phyloP scores from a whole-genome alignment of 169 alveolate species.

The Eimeria sp. region DNA sequence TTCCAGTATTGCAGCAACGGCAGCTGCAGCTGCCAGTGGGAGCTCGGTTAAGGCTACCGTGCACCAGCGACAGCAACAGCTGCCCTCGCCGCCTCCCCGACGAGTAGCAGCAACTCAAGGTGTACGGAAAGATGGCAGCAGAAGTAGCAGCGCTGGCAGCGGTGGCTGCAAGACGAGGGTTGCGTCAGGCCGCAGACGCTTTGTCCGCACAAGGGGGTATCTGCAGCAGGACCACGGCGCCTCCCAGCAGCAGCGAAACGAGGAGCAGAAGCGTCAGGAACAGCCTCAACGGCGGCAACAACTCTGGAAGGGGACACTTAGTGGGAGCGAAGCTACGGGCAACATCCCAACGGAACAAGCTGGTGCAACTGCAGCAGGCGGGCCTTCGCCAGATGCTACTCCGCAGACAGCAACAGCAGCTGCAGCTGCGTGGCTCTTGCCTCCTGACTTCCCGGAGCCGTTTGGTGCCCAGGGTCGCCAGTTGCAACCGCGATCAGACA shows the following conservation, averaged over 20 bases:
- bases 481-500: slow-evolving; percentile 23
- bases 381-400: slow-evolving; percentile 21
- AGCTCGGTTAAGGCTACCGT: slow-evolving; percentile 1
- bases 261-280: slow-evolving; percentile 54
- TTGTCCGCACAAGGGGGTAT: slow-evolving; percentile 59
- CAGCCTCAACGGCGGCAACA: slow-evolving; percentile 66
- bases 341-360: background rate
- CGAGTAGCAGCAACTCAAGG: slow-evolving; percentile 39
- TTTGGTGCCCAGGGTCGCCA: slow-evolving; percentile 32
- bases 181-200: slow-evolving; percentile 43
- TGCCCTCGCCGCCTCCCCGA: slow-evolving; percentile 63
- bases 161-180: slow-evolving; percentile 19
- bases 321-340: slow-evolving; percentile 34
- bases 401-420: slow-evolving; percentile 40
- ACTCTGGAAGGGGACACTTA: slow-evolving; percentile 52
- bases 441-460: slow-evolving; percentile 72
- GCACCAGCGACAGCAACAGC: slow-evolving; percentile 53
- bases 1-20: background rate
- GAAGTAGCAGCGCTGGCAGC: slow-evolving; percentile 37
- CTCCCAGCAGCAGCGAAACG: slow-evolving; percentile 52
- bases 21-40: background rate
- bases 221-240: slow-evolving; percentile 38
- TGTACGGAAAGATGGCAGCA: slow-evolving; percentile 47
- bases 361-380: background rate
- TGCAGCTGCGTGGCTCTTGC: slow-evolving; percentile 68